Conservation (phyloP, 2,329 filamentous ascomycete species). For the Alternaria angustiovoidea region DNA sequence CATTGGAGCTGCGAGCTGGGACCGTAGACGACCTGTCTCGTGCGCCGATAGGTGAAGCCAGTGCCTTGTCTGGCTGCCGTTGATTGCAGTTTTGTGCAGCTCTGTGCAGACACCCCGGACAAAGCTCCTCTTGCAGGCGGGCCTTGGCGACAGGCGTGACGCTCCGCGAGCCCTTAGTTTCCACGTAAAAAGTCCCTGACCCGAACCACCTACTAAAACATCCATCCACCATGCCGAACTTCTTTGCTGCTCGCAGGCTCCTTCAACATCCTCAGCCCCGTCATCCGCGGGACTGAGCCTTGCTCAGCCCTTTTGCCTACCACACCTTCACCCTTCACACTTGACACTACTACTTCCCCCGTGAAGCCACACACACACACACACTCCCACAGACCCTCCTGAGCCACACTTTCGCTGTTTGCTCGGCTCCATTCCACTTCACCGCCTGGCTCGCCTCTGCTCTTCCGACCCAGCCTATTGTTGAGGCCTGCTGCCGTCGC, state of each 20-base stretch:
- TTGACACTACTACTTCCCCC: conserved; percentile 15
- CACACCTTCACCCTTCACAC: conserved; percentile 38
- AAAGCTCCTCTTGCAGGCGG: conserved; percentile 25
- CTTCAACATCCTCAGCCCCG: conserved; percentile 58
- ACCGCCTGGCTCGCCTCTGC: conserved; percentile 33
- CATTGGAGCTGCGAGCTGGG: conserved; percentile 6
- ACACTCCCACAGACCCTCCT: conserved; percentile 1
- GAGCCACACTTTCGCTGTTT: conserved; percentile 23
- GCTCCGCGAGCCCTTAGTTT: conserved; percentile 29
- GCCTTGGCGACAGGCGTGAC: conserved; percentile 28
- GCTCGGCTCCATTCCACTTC: conserved; percentile 39
- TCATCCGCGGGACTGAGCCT: conserved; percentile 60
- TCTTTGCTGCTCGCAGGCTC: conserved; percentile 53
- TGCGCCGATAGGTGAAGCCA: not conserved
- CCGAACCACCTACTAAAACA: conserved; percentile 46
- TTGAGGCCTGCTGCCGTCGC: conserved; percentile 11
- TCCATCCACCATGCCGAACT: conserved; percentile 50
- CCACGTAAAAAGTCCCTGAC: conserved; percentile 44
- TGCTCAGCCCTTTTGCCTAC: conserved; percentile 30
- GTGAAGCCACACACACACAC: conserved; percentile 12
- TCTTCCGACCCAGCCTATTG: conserved; percentile 24
- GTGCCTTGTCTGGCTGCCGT: conserved; percentile 7
- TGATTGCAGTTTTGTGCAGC: conserved; percentile 10
- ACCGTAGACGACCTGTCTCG: not conserved
- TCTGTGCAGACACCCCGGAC: conserved; percentile 19